A percentile compares a stretch with the other conserved stretches of the same genome.
These are phyloP conservation scores for Emergomyces pasteurianus DNA, from an alignment of 2,329 filamentous ascomycete species.

Conservation along the genomic window DNA sequence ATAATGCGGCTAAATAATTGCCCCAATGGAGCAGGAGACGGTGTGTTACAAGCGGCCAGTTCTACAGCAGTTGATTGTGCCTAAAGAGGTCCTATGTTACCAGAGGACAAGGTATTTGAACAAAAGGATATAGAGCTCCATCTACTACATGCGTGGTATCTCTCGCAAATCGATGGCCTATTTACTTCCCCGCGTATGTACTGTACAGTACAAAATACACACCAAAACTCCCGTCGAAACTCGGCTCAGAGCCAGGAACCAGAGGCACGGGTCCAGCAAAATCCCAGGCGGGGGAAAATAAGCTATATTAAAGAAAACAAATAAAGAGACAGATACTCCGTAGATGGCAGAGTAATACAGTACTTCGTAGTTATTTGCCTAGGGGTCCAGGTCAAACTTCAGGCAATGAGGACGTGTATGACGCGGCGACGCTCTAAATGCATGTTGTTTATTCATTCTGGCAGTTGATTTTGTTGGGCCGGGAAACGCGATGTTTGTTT, in stretches of 20 bases:
- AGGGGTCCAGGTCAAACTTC: neutral
- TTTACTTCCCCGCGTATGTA: neutral
- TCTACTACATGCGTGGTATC: neutral
- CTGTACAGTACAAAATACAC: neutral
- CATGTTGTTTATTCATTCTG: neutral
- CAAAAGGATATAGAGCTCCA: neutral
- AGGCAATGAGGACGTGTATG: too few relatives aligned
- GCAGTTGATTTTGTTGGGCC: neutral
- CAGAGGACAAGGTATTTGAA: neutral
- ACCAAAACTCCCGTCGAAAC: neutral
- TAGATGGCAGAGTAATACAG: too few relatives aligned
- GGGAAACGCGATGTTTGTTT: neutral
- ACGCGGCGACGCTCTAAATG: neutral
- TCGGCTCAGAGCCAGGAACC: neutral
- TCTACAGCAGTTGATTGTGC: neutral
- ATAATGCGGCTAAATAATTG: neutral
- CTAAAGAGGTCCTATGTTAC: neutral
- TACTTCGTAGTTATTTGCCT: too few relatives aligned
- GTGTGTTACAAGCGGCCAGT: too few relatives aligned
- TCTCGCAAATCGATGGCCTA: neutral
- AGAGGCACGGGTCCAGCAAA: neutral
- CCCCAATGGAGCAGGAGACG: too few relatives aligned
- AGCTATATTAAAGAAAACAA: too few relatives aligned
- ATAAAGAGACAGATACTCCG: too few relatives aligned
- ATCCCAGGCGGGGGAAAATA: neutral